A percentile compares a stretch with the other conserved stretches of the same genome.
phyloP scores from a whole-genome alignment of 2,329 filamentous ascomycete species.

The Colletotrichum sp. region DNA sequence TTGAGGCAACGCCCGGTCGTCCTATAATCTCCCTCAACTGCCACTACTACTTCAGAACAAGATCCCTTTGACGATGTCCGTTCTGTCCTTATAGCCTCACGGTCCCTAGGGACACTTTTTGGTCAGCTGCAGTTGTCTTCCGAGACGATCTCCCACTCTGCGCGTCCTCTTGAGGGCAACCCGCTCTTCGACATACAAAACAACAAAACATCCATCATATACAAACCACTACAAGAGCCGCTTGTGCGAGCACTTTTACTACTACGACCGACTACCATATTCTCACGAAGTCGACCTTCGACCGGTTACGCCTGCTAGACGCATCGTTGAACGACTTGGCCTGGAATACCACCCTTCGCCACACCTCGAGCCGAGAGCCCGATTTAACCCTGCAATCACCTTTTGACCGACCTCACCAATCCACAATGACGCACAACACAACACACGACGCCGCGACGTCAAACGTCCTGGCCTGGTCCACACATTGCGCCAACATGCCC shows the following conservation, averaged over 20 bases:
- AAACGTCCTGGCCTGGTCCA: constrained; percentile 50
- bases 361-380: constrained; percentile 9
- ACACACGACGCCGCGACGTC: constrained; percentile 42
- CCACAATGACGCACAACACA: constrained; percentile 40
- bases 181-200: neutral
- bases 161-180: constrained; percentile 13
- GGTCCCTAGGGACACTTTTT: constrained; percentile 50
- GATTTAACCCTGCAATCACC: neutral
- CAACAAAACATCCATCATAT: neutral
- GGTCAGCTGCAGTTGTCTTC: constrained; percentile 12
- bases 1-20: constrained; percentile 15
- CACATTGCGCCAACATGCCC: constrained; percentile 47
- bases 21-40: constrained; percentile 23
- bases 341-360: constrained; percentile 3
- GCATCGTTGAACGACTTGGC: constrained; percentile 21
- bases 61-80: constrained; percentile 29
- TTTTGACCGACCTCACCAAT: neutral
- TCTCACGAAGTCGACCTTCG: constrained; percentile 14
- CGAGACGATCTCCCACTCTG: constrained; percentile 7
- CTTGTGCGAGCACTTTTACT: neutral
- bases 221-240: neutral
- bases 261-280: neutral
- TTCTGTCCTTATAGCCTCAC: constrained; percentile 39
- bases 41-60: neutral
- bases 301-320: constrained; percentile 12